Percentiles rank a stretch among this genome's conserved stretches.
These are phyloP conservation scores for Aquilaria yunnanensis DNA, from an alignment of 345 rosid genomes.

Conservation along the genomic window DNA sequence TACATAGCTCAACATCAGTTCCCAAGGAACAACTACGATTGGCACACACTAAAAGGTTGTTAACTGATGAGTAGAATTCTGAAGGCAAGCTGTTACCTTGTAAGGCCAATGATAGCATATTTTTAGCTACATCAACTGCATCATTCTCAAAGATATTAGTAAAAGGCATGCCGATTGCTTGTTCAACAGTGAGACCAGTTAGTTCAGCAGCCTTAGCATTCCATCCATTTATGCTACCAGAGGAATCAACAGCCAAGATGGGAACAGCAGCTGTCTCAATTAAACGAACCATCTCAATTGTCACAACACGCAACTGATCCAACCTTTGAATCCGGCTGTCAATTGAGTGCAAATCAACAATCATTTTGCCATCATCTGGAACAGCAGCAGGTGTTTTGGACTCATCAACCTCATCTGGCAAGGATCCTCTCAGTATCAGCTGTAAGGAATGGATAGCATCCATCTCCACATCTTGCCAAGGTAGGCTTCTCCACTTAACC, in stretches of 20 bases:
- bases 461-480: slow-evolving; percentile 88
- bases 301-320: slow-evolving; percentile 47
- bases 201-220: slow-evolving; percentile 72
- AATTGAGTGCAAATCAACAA: slow-evolving; percentile 36
- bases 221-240: slow-evolving; percentile 74
- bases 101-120: slow-evolving; percentile 44
- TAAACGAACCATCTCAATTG: slow-evolving; percentile 80
- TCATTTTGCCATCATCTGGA: slow-evolving; percentile 35
- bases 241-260: slow-evolving; percentile 67
- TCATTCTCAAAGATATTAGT: slow-evolving; percentile 46
- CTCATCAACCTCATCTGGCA: slow-evolving; percentile 37
- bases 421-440: slow-evolving; percentile 66
- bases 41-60: too few species aligned
- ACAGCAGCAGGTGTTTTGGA: too few species aligned
- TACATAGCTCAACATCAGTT: too few species aligned
- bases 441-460: slow-evolving; percentile 85
- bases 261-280: slow-evolving; percentile 91
- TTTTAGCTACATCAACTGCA: slow-evolving; percentile 32
- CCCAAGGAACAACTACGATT: too few species aligned
- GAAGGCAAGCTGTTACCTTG: slow-evolving; percentile 36
- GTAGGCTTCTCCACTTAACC: slow-evolving; percentile 58
- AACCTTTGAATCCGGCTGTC: slow-evolving; percentile 48
- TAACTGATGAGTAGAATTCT: too few species aligned
- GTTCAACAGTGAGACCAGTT: slow-evolving; percentile 61
- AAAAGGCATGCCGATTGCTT: slow-evolving; percentile 66